phyloP scores from a whole-genome alignment of 139 green algal species.

The Closterium sp. region DNA sequence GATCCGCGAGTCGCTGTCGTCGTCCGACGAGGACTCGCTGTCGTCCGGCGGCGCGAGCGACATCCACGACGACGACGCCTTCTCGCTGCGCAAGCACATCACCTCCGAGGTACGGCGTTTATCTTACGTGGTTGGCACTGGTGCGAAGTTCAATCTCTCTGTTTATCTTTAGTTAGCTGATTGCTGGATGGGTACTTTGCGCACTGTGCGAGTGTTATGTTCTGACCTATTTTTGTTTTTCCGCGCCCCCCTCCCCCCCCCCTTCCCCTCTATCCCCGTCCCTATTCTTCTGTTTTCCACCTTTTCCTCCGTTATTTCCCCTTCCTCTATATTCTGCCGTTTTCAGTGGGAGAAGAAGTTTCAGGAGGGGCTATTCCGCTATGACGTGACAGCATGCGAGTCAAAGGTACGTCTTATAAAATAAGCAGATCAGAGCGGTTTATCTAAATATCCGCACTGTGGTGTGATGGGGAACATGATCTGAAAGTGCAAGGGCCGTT shows the following conservation, averaged over 20 bases:
- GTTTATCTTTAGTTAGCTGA: no score
- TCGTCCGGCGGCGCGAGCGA: not conserved
- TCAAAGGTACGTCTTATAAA: slow-evolving; percentile 67
- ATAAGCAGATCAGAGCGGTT: no score
- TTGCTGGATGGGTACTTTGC: no score
- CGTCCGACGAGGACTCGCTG: not conserved
- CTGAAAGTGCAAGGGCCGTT: no score
- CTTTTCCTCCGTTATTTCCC: not conserved
- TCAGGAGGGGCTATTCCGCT: slow-evolving; percentile 76
- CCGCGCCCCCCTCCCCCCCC: no score
- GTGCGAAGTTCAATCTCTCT: no score
- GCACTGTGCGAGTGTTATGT: no score
- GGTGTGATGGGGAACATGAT: no score
- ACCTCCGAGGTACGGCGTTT: not conserved
- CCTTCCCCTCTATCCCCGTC: no score
- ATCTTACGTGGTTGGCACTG: not conserved
- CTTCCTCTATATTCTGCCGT: not conserved
- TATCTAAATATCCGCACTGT: no score
- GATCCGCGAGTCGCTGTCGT: not conserved
- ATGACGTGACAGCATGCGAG: slow-evolving; percentile 87
- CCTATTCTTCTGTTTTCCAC: no score
- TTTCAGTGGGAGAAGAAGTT: slow-evolving; percentile 58
- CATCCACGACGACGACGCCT: not conserved
- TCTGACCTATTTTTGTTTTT: no score
- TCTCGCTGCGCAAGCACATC: not conserved